Evolutionary conservation across 2,329 filamentous ascomycete species (phyloP).

Genomic region (Alternaria solani): DNA sequence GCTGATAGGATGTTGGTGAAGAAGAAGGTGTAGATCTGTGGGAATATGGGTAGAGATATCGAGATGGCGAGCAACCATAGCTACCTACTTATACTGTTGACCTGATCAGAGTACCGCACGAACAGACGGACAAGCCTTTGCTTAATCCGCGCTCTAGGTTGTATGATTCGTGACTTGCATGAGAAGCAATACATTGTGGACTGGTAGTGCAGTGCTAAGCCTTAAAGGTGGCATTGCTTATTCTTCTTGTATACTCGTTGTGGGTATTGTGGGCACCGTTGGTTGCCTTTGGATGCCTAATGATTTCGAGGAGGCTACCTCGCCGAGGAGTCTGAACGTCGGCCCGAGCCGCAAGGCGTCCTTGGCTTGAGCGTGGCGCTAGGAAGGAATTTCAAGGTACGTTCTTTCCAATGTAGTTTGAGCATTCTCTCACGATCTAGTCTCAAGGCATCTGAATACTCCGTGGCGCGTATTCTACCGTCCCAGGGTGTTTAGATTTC

Average conservation of each 20-base stretch:
- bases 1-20: constrained; percentile 4
- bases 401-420: too few relatives aligned
- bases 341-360: not conserved
- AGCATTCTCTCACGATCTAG: too few relatives aligned
- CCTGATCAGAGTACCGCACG: not conserved
- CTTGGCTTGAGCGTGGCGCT: not conserved
- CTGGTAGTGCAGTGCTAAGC: not conserved
- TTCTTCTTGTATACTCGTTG: not conserved
- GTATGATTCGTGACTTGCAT: not conserved
- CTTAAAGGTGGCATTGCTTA: not conserved
- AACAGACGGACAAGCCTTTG: not conserved
- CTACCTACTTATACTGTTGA: not conserved
- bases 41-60: not conserved
- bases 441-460: too few relatives aligned
- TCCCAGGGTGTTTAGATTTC: not conserved
- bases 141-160: not conserved
- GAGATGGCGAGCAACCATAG: not conserved
- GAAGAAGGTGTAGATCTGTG: constrained; percentile 4
- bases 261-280: not conserved
- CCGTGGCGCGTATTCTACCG: too few relatives aligned
- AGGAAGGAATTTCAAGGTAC: not conserved
- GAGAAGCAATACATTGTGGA: not conserved
- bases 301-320: not conserved
- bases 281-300: not conserved
- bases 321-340: not conserved